Base-by-base conservation (phyloP, 768 basidiomycete genomes). In the Boletus fagicola region DNA sequence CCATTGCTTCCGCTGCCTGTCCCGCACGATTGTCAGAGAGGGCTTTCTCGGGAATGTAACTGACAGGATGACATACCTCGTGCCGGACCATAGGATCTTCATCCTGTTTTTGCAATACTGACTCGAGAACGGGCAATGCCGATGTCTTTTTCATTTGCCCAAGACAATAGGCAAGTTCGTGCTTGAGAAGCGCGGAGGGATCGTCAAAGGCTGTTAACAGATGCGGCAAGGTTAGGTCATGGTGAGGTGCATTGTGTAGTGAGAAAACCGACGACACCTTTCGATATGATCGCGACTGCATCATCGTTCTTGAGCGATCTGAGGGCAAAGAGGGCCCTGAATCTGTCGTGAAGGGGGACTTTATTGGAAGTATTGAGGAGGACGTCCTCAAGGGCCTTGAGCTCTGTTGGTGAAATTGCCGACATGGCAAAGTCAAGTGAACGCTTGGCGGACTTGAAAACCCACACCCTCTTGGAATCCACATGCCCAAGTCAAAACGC, bases 31-130 rank as follows among this genome's bases (percentile, higher is more conserved):
- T 44, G 42, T 64, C 60, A 62, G 45, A 54, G 42, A 43, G 40
- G 48, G 39, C 13, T n/a, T 42, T 15, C 9, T 22, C 39, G 22
- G 28, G 39, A 53, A 28, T n/a, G 38, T 35, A 48, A 13, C 28
- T 5, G 31, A n/a, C 33, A 35, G 46, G 20, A 36, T 16, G 47
- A 64, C 78, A 57, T 63, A 91, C 93, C 82, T 99, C 97, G 75
- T 99, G 97, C 53, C 97, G 80, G 59, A 98, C 97, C 97, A 99
- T 99, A 0, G 93, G 87, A 71, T 96, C 90, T 69, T 95, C 88
- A 18, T 77, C 67, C 40, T 71, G 68, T 67, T 94, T 78, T 60
- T 81, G 77, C 38, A 99, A 80, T 5, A 95, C 90, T 3, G 76
- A 72, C 68, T 92, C 88, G 5, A 99, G 83, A 18, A 82, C 80